These are phyloP conservation scores for Talaromyces marneffei DNA, from an alignment of 2,329 filamentous ascomycete species.

Conservation along the genomic window DNA sequence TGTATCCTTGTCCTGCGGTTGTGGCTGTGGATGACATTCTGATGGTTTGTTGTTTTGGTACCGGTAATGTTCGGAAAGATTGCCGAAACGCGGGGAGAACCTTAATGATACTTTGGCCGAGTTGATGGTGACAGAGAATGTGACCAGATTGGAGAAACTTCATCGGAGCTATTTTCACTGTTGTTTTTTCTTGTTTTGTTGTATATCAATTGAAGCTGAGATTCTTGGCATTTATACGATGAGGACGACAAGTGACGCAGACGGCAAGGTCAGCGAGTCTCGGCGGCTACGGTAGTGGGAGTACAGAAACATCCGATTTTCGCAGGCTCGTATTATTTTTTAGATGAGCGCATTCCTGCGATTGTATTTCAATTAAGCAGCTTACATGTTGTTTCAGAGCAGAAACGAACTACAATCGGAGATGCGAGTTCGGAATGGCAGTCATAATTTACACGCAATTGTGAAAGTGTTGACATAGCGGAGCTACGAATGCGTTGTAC, in stretches of 20 bases:
- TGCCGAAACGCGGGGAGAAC: slow-evolving; percentile 5
- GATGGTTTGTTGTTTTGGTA: neutral
- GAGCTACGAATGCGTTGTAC: too few species aligned
- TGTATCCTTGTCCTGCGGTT: neutral
- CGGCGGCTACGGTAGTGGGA: neutral
- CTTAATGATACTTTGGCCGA: neutral
- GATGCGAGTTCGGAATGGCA: neutral
- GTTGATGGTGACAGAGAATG: neutral
- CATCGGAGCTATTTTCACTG: neutral
- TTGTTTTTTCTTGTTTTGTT: neutral
- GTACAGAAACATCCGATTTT: slow-evolving; percentile 4
- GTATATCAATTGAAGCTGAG: neutral
- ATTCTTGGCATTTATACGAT: neutral
- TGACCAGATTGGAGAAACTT: neutral
- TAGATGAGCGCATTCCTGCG: neutral
- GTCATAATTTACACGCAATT: neutral
- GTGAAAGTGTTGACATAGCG: neutral
- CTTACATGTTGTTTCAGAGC: neutral
- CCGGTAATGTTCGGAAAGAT: slow-evolving; percentile 1
- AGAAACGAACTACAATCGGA: neutral
- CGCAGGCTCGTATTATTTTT: neutral
- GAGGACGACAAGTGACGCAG: neutral
- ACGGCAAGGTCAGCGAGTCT: slow-evolving; percentile 3
- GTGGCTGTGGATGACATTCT: slow-evolving; percentile 7
- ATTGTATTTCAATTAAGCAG: neutral